Evolutionary conservation across 163 green algal species (phyloP), one percentile per base, ranked within the genome.

Genomic region (Scenedesmus sp.): DNA sequence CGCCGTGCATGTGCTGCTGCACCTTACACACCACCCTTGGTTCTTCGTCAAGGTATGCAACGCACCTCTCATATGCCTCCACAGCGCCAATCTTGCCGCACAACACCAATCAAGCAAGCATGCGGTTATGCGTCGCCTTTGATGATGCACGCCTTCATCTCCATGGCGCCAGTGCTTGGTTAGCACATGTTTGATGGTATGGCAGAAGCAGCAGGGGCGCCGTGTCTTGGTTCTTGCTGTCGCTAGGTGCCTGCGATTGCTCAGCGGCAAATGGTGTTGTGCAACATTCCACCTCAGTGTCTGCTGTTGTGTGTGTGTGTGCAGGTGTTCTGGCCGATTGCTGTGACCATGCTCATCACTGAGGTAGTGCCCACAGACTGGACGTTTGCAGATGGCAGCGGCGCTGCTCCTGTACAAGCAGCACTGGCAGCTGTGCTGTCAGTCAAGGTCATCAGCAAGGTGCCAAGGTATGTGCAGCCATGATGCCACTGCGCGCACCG

Each of bases 1-100:
- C 26, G 15, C 20, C 56, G 67, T 74, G 62, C 70, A 84, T 73
- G 67, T 90, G 86, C 54, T 84, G 9, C 20, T 55, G 52, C 66
- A 85, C 55, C 54, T 90, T 23, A 23, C 74, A 55, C 86, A 90
- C 26, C 86, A 90, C 23, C 86, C 86, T 15, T 85, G 70, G 86
- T 90, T 85, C 13, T 73, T 84, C 20, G 67, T 85, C 16, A 89
- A 89, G 84, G 64, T 76, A 64, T 64, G 59, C 59, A 64, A 46
- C 34, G 34, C 34, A 46, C 34, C 34, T 46, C 34, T 46, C 34
- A 46, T 46, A 46, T 46, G 34, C 34, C 34, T 46, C 34, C 34
- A 46, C 34, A 46, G 34, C 34, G 34, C 34, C 34, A 46, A 46
- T 46, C 34, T 46, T 46, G 34, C 34, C 34, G 34, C 34, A 46